These are phyloP conservation scores for Lasiodiplodia hormozganensis DNA, from an alignment of 2,329 filamentous ascomycete genomes.

Conservation along the genomic window DNA sequence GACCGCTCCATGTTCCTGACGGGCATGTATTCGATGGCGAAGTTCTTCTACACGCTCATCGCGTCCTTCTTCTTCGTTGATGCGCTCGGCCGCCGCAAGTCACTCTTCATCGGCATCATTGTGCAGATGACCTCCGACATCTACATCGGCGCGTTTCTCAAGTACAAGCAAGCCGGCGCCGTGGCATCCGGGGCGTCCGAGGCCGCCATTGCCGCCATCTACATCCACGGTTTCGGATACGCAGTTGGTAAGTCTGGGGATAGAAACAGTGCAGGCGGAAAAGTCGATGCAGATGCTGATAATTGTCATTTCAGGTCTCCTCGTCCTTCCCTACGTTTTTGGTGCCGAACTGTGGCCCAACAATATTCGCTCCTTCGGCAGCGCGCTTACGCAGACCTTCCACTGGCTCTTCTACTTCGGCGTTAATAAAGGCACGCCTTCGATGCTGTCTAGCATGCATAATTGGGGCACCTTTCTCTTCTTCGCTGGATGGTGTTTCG, in stretches of 20 bases:
- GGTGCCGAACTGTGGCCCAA: constrained; percentile 56
- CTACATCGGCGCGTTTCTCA: constrained; percentile 52
- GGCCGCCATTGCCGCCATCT: constrained; percentile 54
- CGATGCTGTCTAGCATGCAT: constrained; percentile 43
- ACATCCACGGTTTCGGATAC: constrained; percentile 56
- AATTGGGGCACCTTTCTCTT: constrained; percentile 55
- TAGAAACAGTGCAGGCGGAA: background rate
- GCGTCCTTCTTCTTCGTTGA: constrained; percentile 56
- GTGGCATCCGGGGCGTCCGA: constrained; percentile 42
- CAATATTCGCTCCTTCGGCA: constrained; percentile 53
- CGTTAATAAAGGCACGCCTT: constrained; percentile 46
- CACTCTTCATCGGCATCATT: constrained; percentile 45
- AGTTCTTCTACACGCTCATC: constrained; percentile 52
- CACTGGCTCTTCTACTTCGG: constrained; percentile 55
- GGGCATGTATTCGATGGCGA: constrained; percentile 53
- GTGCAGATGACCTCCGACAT: constrained; percentile 52
- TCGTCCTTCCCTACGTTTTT: constrained; percentile 55
- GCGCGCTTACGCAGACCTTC: constrained; percentile 48
- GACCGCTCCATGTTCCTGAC: constrained; percentile 48
- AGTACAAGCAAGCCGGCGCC: constrained; percentile 38
- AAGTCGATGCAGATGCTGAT: background rate
- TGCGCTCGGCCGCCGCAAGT: constrained; percentile 44
- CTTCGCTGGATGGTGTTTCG: constrained; percentile 50
- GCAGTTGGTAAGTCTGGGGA: constrained; percentile 38
- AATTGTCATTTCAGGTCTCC: constrained; percentile 32